These are phyloP conservation scores for Kwoniella newhampshirensis DNA, from an alignment of 768 basidiomycete species.

Conservation along the genomic window DNA sequence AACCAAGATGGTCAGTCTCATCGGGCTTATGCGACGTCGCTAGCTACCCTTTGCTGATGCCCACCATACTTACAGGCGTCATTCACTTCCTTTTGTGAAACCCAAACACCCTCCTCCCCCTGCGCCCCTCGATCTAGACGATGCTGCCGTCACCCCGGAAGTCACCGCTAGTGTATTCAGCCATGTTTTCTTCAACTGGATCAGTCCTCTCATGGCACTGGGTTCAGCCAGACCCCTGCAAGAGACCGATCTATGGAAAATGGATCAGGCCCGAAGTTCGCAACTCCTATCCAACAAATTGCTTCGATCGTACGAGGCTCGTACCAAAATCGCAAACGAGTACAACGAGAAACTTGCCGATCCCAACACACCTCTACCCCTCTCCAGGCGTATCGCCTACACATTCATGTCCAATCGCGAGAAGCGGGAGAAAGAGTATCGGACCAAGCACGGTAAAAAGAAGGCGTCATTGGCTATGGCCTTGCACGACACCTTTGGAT, in stretches of 20 bases:
- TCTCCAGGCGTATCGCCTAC: conserved; percentile 62
- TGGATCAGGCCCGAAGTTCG: conserved; percentile 65
- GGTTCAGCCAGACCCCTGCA: conserved; percentile 81
- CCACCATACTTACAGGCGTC: conserved; percentile 27
- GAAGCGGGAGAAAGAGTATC: conserved; percentile 45
- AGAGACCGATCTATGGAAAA: conserved; percentile 74
- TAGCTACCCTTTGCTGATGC: too few relatives aligned
- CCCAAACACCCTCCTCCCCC: conserved; percentile 51
- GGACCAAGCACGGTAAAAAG: conserved; percentile 45
- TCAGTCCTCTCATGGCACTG: conserved; percentile 67
- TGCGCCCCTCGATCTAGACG: conserved; percentile 49
- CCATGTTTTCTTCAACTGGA: conserved; percentile 70
- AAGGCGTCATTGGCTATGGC: conserved; percentile 48
- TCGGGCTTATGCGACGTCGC: not conserved
- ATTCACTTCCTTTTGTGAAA: conserved; percentile 47
- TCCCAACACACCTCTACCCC: conserved; percentile 65
- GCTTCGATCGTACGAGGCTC: conserved; percentile 63
- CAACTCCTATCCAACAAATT: conserved; percentile 65
- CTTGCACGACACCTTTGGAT: conserved; percentile 47
- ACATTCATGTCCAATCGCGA: conserved; percentile 59
- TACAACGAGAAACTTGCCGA: conserved; percentile 71
- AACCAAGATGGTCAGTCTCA: conserved; percentile 41
- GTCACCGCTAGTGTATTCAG: conserved; percentile 63
- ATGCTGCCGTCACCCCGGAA: conserved; percentile 62
- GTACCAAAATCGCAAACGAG: conserved; percentile 61